Base-by-base conservation (phyloP, 805 yeast genomes). In the Teunomyces cretensis region DNA sequence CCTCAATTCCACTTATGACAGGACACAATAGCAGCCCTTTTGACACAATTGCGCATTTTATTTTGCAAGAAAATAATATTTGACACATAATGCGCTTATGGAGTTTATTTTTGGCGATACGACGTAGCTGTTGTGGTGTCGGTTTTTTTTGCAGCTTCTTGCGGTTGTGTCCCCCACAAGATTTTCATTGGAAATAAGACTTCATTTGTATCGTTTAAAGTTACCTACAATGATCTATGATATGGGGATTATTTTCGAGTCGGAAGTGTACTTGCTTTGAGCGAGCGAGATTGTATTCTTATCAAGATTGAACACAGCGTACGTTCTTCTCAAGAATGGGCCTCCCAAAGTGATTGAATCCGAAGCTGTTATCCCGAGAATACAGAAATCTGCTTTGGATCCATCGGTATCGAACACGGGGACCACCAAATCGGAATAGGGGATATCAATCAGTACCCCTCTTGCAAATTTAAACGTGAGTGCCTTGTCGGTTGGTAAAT, bases 221-320 rank as follows among this genome's bases (percentile, higher is more conserved):
- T 5, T 26, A 26, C 28, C 28, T 4, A 2, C 4, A n/a, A n/a
- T 30, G 6, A 12, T 30, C 24, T 33, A 35, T 19, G 27, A 11
- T 16, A 35, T 35, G 4, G 28, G 27, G 12, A 31, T 16, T 11
- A 50, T 50, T 19, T 24, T 26, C 7, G 17, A 51, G 13, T 44
- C 42, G 24, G 27, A 19, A 26, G 61, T 44, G 47, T 54, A 55
- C n/a, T 49, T 48, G 19, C 43, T 53, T 41, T 55, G 64, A 2
- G 64, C 67, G 45, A 62, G 31, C 6, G 60, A 54, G 9, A 61
- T 46, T 26, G 51, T 48, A 37, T 51, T 51, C 44, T 58, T 57
- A 30, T 61, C 65, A 44, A 61, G 51, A 43, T 62, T 51, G 45
- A 55, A 60, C 15, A 62, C 64, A 6, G 57, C 38, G 47, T 62